These are phyloP conservation scores for Stemphylium vesicarium DNA, from an alignment of 2,329 filamentous ascomycete species.

Conservation along the genomic window DNA sequence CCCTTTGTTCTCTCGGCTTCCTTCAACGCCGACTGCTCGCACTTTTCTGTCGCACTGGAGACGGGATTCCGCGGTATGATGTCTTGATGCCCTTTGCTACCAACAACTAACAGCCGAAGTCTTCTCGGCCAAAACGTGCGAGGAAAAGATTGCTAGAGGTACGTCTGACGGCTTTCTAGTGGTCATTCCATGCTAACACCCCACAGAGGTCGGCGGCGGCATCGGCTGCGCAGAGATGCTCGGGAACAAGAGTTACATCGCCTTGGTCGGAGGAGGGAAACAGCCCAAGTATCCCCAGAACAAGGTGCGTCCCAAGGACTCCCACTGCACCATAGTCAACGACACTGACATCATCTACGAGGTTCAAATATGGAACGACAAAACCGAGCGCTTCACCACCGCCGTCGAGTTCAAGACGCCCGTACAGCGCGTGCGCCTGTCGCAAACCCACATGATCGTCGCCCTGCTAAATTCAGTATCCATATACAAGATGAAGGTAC, in stretches of 20 bases:
- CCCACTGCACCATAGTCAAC: slow-evolving; percentile 34
- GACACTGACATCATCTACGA: slow-evolving; percentile 46
- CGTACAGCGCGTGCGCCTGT: slow-evolving; percentile 79
- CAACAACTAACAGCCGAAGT: slow-evolving; percentile 31
- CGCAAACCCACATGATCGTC: slow-evolving; percentile 77
- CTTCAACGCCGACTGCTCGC: slow-evolving; percentile 85
- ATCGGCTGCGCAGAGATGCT: slow-evolving; percentile 87
- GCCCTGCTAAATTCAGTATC: slow-evolving; percentile 82
- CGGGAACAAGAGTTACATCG: slow-evolving; percentile 83
- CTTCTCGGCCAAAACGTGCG: slow-evolving; percentile 40
- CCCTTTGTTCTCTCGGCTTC: slow-evolving; percentile 80
- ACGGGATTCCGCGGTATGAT: slow-evolving; percentile 80
- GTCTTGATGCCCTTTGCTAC: neutral
- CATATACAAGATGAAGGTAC: slow-evolving; percentile 78
- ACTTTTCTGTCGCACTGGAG: slow-evolving; percentile 86
- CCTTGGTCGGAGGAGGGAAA: slow-evolving; percentile 85
- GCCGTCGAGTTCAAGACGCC: slow-evolving; percentile 80
- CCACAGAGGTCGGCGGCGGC: slow-evolving; percentile 62
- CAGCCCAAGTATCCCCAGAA: slow-evolving; percentile 86
- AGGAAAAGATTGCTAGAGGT: slow-evolving; percentile 42
- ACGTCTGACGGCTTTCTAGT: neutral
- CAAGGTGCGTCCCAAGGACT: slow-evolving; percentile 63
- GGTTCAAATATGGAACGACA: slow-evolving; percentile 92
- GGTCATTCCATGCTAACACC: slow-evolving; percentile 18
- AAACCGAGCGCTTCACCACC: slow-evolving; percentile 75